Percentiles rank a stretch among this genome's conserved stretches.
Evolutionary conservation across 495 filamentous ascomycete species (phyloP).

Genomic region (Aspergillus heteromorphus): DNA sequence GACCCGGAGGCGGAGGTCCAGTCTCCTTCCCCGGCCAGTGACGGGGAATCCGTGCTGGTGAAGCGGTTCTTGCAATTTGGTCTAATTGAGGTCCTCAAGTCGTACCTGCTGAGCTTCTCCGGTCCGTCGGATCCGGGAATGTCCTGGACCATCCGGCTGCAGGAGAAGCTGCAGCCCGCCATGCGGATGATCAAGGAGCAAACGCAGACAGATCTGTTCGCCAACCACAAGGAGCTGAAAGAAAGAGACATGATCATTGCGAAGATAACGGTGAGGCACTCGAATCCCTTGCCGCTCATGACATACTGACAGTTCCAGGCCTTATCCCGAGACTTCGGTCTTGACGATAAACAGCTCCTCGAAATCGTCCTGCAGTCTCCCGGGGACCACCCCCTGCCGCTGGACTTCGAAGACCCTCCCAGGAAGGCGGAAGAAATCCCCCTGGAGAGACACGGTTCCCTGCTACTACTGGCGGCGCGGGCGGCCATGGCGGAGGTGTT

Average conservation of each 20-base stretch:
- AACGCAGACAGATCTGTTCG: constrained; percentile 58
- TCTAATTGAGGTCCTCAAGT: constrained; percentile 76
- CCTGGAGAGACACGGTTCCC: constrained; percentile 64
- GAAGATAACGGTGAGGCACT: constrained; percentile 62
- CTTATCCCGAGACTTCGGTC: constrained; percentile 63
- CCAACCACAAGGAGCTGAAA: constrained; percentile 55
- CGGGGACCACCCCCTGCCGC: constrained; percentile 32
- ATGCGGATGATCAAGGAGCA: constrained; percentile 35
- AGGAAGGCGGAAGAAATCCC: constrained; percentile 58
- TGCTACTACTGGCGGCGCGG: constrained; percentile 53
- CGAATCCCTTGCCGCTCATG: background rate
- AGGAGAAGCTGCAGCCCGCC: constrained; percentile 62
- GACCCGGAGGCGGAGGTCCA: constrained; percentile 72
- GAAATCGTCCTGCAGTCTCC: constrained; percentile 31
- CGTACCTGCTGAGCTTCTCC: constrained; percentile 57
- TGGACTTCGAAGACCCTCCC: constrained; percentile 39
- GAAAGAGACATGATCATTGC: constrained; percentile 67
- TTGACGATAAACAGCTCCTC: constrained; percentile 49
- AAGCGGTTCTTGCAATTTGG: constrained; percentile 76
- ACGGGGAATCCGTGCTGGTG: constrained; percentile 56
- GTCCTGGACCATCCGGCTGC: constrained; percentile 68
- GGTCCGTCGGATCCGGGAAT: constrained; percentile 60
- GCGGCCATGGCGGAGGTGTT: constrained; percentile 40
- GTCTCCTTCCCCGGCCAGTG: constrained; percentile 41
- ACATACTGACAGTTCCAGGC: constrained; percentile 41